Evolutionary conservation across 2,329 filamentous ascomycete species (phyloP).

Genomic region (Microthyrium microscopicum): DNA sequence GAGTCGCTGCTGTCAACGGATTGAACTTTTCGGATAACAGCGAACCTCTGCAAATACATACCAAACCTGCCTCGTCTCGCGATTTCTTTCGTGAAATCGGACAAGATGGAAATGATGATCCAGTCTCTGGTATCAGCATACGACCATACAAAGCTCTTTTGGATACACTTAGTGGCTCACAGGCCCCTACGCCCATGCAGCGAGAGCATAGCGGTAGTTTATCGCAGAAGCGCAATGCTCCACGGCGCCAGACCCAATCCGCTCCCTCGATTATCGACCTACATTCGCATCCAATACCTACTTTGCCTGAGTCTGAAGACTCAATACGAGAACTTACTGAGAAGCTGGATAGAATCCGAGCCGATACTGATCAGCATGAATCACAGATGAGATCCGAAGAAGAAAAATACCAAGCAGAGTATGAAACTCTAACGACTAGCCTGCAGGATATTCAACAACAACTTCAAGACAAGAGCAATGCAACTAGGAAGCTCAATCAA

Average conservation of each 20-base stretch:
- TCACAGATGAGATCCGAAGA: conserved; percentile 48
- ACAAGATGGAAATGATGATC: conserved; percentile 25
- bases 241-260: conserved; percentile 60
- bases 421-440: conserved; percentile 46
- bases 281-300: no score
- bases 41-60: conserved; percentile 67
- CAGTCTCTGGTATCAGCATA: conserved; percentile 35
- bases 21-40: conserved; percentile 90
- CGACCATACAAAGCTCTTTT: conserved; percentile 34
- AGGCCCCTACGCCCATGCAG: conserved; percentile 41
- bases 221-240: conserved; percentile 45
- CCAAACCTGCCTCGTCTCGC: conserved; percentile 29
- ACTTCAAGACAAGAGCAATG: conserved; percentile 80
- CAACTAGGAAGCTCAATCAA: conserved; percentile 66
- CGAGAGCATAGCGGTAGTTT: conserved; percentile 48
- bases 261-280: no score
- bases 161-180: conserved; percentile 45
- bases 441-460: conserved; percentile 62
- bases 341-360: conserved; percentile 61
- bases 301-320: conserved; percentile 47
- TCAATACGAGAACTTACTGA: conserved; percentile 65
- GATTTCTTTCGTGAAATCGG: conserved; percentile 26
- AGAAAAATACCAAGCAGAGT: conserved; percentile 30
- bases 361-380: conserved; percentile 67
- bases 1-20: conserved; percentile 77